These are phyloP conservation scores for Craterostigma plantagineum DNA, from an alignment of 257 asterid species.

Conservation along the genomic window DNA sequence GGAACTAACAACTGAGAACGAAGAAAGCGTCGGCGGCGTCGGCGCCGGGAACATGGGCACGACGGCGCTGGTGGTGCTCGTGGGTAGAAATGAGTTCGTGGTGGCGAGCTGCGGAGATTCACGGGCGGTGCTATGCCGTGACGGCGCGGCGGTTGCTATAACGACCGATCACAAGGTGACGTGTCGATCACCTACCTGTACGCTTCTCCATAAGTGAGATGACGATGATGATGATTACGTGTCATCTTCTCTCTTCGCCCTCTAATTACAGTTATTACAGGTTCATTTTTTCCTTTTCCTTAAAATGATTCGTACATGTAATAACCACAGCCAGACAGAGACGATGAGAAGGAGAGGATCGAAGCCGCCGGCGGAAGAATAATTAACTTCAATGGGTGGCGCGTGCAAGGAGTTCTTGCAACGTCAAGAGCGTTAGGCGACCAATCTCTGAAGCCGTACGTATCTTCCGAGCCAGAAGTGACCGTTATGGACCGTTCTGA, in stretches of 20 bases:
- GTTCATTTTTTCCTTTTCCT: too few species aligned
- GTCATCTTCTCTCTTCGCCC: too few species aligned
- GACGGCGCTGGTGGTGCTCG: slow-evolving; percentile 37
- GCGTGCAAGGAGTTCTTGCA: slow-evolving; percentile 35
- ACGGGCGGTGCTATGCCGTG: slow-evolving; percentile 40
- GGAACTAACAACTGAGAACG: slow-evolving; percentile 9
- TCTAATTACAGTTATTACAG: too few species aligned
- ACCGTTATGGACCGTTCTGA: slow-evolving; percentile 16
- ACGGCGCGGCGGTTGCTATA: slow-evolving; percentile 23
- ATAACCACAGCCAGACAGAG: slow-evolving; percentile 31
- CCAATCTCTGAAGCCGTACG: slow-evolving; percentile 19
- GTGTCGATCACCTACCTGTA: not conserved
- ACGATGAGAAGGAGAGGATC: slow-evolving; percentile 40
- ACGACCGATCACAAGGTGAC: slow-evolving; percentile 34
- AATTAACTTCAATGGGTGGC: slow-evolving; percentile 28
- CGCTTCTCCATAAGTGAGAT: too few species aligned
- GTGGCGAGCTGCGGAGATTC: slow-evolving; percentile 59
- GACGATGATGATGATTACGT: too few species aligned
- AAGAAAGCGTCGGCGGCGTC: not conserved
- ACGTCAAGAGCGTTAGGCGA: slow-evolving; percentile 47
- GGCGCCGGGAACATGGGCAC: slow-evolving; percentile 17
- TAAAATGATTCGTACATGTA: not conserved
- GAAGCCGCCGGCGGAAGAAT: slow-evolving; percentile 39
- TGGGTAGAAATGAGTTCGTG: slow-evolving; percentile 33
- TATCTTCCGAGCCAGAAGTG: slow-evolving; percentile 38